Evolutionary conservation across 2,329 filamentous ascomycete genomes (phyloP).

Genomic region (Immersiporthe knoxdaviesiana): DNA sequence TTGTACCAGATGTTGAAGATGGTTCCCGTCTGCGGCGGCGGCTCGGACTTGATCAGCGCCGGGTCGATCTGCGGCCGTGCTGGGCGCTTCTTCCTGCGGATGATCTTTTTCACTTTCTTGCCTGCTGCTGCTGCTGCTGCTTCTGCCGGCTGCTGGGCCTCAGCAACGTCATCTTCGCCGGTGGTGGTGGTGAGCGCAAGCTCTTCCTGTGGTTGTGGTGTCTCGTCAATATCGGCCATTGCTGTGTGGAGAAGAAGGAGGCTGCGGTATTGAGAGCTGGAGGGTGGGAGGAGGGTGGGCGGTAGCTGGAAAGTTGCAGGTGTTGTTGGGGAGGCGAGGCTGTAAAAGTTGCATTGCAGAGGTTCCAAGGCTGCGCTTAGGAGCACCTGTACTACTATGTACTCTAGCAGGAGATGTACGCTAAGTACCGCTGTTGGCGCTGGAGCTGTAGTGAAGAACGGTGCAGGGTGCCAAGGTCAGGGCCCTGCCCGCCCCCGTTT

Average conservation of each 20-base stretch:
- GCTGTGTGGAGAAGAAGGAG: neutral
- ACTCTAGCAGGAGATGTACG: too few species aligned
- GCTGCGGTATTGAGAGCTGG: neutral
- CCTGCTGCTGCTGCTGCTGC: conserved; percentile 40
- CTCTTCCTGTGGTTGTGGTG: conserved; percentile 33
- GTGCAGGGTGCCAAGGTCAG: neutral
- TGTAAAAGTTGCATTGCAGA: conserved; percentile 7
- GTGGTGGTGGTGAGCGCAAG: conserved; percentile 44
- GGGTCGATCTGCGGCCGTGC: conserved; percentile 91
- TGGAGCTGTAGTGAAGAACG: conserved; percentile 1
- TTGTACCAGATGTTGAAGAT: conserved; percentile 99
- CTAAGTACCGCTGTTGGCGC: neutral
- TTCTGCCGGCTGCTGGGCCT: conserved; percentile 40
- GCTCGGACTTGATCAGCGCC: conserved; percentile 78
- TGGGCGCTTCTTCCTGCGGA: conserved; percentile 86
- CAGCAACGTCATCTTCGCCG: conserved; percentile 47
- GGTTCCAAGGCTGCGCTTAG: neutral
- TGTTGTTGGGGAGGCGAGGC: conserved; percentile 11
- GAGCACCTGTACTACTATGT: neutral
- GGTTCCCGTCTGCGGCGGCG: conserved; percentile 88
- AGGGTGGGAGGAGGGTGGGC: neutral
- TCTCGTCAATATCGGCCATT: conserved; percentile 34
- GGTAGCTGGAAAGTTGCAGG: neutral
- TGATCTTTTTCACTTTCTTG: conserved; percentile 84
- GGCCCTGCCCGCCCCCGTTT: neutral